Percentiles rank a stretch among this genome's conserved stretches.
phyloP scores from a whole-genome alignment of 2,329 filamentous ascomycete genomes.

The Bimuria novae-zelandiae region DNA sequence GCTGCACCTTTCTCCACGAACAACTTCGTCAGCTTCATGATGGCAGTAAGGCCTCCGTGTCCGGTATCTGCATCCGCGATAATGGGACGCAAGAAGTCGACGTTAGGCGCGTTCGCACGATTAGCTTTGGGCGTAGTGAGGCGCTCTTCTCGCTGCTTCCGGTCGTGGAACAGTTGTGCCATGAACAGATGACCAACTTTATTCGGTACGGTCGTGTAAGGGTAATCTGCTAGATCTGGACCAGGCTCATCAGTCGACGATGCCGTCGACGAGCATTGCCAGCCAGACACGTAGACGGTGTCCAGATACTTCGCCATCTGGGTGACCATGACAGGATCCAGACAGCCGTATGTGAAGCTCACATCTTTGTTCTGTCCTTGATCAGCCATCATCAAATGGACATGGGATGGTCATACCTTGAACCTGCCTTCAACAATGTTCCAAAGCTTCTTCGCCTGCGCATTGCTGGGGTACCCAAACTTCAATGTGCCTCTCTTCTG shows the following conservation, averaged over 20 bases:
- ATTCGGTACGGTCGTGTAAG: slow-evolving; percentile 91
- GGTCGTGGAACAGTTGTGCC: slow-evolving; percentile 98
- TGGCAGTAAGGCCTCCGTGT: slow-evolving; percentile 94
- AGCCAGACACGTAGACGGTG: slow-evolving; percentile 97
- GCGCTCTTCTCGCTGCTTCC: slow-evolving; percentile 96
- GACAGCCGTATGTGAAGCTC: slow-evolving; percentile 94
- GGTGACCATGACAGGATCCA: slow-evolving; percentile 97
- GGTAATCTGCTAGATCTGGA: slow-evolving; percentile 97
- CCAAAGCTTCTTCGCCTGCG: slow-evolving; percentile 93
- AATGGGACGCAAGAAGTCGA: slow-evolving; percentile 94
- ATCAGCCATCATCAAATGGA: slow-evolving; percentile 18
- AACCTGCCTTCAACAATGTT: slow-evolving; percentile 84
- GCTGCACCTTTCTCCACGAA: slow-evolving; percentile 96
- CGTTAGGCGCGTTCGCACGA: slow-evolving; percentile 73
- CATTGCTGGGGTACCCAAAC: slow-evolving; percentile 89
- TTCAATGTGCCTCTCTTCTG: slow-evolving; percentile 90
- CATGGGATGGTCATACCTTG: slow-evolving; percentile 59
- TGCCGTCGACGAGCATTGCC: slow-evolving; percentile 97
- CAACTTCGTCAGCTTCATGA: slow-evolving; percentile 99
- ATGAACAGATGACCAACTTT: slow-evolving; percentile 98
- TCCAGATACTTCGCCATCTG: slow-evolving; percentile 99
- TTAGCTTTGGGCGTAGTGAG: slow-evolving; percentile 74
- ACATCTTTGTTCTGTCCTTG: slow-evolving; percentile 73
- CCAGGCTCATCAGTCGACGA: slow-evolving; percentile 94
- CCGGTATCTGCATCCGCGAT: slow-evolving; percentile 97